These are phyloP conservation scores for Arthrobotrys conoides DNA, from an alignment of 2,329 filamentous ascomycete genomes.

Conservation along the genomic window DNA sequence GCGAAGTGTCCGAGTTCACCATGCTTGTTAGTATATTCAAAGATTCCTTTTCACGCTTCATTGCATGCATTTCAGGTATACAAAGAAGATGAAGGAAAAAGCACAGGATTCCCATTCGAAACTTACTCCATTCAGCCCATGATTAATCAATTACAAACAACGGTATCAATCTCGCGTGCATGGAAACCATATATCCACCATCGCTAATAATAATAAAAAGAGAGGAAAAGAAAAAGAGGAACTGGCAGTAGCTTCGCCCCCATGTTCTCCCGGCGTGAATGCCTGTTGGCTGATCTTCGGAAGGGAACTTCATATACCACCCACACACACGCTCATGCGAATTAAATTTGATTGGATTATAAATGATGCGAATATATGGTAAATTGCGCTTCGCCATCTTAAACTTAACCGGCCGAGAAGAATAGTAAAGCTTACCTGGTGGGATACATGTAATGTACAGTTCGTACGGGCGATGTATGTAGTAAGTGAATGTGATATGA, in stretches of 20 bases:
- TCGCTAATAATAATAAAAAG: background rate
- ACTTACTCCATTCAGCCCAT: too few species aligned
- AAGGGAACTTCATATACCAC: conserved; percentile 2
- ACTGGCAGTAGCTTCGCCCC: background rate
- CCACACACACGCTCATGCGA: background rate
- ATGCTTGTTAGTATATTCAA: background rate
- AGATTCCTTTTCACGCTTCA: too few species aligned
- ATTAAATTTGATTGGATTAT: conserved; percentile 27
- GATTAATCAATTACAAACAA: background rate
- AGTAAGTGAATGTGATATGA: conserved; percentile 10
- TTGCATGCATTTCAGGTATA: too few species aligned
- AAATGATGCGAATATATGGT: conserved; percentile 24
- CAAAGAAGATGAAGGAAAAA: too few species aligned
- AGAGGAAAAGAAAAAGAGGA: background rate
- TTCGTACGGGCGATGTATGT: conserved; percentile 8
- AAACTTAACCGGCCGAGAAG: conserved; percentile 27
- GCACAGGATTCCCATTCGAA: too few species aligned
- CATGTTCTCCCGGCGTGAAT: conserved; percentile 15
- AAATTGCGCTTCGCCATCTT: conserved; percentile 22
- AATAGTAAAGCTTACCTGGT: too few species aligned
- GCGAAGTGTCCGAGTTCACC: background rate
- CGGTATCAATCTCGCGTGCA: conserved; percentile 8
- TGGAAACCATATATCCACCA: background rate
- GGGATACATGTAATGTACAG: too few species aligned
- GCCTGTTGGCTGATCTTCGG: conserved; percentile 18